A percentile compares a stretch with the other conserved stretches of the same genome.
Conservation (phyloP, 805 yeast genomes). For the Lipomyces sp. region DNA sequence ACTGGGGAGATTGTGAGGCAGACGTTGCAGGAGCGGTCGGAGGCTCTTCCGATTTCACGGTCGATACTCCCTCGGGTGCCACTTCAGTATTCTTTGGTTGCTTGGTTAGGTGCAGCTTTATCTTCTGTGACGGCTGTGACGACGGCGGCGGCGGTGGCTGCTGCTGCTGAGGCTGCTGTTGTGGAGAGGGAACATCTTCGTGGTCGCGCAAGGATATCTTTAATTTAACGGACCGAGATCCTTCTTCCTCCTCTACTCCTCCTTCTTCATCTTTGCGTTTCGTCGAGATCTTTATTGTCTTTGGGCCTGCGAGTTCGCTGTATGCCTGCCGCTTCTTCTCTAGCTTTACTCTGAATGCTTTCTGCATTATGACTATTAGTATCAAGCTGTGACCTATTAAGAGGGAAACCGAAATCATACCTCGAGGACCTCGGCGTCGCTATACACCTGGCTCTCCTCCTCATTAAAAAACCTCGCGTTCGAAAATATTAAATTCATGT, state of each 20-base stretch:
- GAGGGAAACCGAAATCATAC: constrained; percentile 38
- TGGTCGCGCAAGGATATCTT: constrained; percentile 21
- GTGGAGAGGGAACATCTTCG: constrained; percentile 9
- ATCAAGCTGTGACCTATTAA: not conserved
- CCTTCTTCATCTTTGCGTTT: constrained; percentile 8
- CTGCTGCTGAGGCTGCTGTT: no score
- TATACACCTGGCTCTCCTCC: constrained; percentile 64
- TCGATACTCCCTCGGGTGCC: not conserved
- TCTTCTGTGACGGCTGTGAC: not conserved
- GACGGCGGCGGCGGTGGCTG: not conserved
- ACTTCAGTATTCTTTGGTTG: not conserved
- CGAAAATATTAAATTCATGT: constrained; percentile 60
- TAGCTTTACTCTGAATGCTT: constrained; percentile 7
- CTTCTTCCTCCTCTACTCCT: constrained; percentile 19
- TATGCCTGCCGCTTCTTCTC: constrained; percentile 7
- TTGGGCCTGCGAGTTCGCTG: not conserved
- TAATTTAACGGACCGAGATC: constrained; percentile 21
- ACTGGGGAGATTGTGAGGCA: not conserved
- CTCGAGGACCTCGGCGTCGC: constrained; percentile 63
- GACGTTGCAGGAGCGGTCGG: not conserved
- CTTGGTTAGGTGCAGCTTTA: not conserved
- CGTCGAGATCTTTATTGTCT: constrained; percentile 23
- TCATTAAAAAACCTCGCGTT: constrained; percentile 81
- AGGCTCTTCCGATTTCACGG: not conserved
- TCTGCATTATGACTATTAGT: constrained; percentile 38